These are phyloP conservation scores for Tilletiaria anomala DNA, from an alignment of 1,284 basidiomycete species.

Conservation along the genomic window DNA sequence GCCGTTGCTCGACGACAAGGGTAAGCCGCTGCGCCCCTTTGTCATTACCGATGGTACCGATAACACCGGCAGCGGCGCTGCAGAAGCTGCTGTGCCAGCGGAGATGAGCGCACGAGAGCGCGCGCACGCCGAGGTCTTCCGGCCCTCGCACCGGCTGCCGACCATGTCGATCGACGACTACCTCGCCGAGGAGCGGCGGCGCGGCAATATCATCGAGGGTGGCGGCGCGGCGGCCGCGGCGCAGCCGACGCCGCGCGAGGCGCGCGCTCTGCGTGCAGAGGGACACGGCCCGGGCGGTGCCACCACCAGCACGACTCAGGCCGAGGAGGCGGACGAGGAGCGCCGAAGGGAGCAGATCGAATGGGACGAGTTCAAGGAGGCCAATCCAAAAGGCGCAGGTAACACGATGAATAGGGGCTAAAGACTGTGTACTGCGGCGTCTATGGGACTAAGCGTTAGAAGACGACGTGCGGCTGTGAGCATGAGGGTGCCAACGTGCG, in stretches of 20 bases:
- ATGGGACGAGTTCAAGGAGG: conserved; percentile 71
- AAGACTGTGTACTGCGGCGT: neutral
- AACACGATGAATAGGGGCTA: conserved; percentile 84
- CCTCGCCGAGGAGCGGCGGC: conserved; percentile 63
- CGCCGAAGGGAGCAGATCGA: conserved; percentile 34
- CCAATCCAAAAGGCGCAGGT: conserved; percentile 65
- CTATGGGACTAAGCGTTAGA: neutral
- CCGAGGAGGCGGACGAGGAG: conserved; percentile 55
- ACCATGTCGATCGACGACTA: conserved; percentile 97
- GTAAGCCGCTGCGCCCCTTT: conserved; percentile 33
- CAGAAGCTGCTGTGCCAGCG: conserved; percentile 43
- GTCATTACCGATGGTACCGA: conserved; percentile 13
- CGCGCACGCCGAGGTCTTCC: conserved; percentile 68
- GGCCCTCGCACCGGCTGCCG: conserved; percentile 68
- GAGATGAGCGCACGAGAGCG: conserved; percentile 60
- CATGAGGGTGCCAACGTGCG: too few species aligned
- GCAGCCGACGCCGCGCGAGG: conserved; percentile 48
- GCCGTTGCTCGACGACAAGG: conserved; percentile 19
- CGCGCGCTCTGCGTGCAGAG: conserved; percentile 42
- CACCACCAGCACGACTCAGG: conserved; percentile 52
- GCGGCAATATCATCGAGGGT: conserved; percentile 73
- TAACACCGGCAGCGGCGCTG: conserved; percentile 45
- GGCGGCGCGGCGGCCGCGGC: conserved; percentile 61
- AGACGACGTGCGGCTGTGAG: too few species aligned
- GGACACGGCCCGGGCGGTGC: too few species aligned